Conservation (phyloP, 805 yeast species). For the Starmerella riodocensis region DNA sequence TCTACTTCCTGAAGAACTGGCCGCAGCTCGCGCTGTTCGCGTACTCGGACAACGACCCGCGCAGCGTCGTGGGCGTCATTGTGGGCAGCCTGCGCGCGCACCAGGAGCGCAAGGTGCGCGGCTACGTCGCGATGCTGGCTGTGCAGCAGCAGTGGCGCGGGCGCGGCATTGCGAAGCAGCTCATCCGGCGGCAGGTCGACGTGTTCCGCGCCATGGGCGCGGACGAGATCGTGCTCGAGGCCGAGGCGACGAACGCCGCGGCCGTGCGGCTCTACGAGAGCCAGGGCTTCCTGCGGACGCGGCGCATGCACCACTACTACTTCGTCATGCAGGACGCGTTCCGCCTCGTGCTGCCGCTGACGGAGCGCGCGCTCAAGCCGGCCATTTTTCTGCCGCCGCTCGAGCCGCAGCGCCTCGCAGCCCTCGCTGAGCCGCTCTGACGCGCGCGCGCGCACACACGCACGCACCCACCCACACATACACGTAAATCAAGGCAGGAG, state of each 20-base stretch:
- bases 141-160: slow-evolving; percentile 63
- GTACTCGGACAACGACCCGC: slow-evolving; percentile 27
- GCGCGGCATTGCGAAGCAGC: slow-evolving; percentile 62
- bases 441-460: too few relatives aligned
- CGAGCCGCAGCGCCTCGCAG: not conserved
- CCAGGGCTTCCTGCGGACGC: slow-evolving; percentile 60
- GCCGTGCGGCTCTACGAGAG: slow-evolving; percentile 61
- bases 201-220: slow-evolving; percentile 52
- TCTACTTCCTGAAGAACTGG: slow-evolving; percentile 83
- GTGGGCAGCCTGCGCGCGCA: slow-evolving; percentile 74
- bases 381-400: slow-evolving; percentile 22
- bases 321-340: slow-evolving; percentile 88
- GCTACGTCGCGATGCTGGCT: slow-evolving; percentile 94
- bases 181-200: slow-evolving; percentile 50
- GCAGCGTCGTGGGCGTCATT: slow-evolving; percentile 53
- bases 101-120: slow-evolving; percentile 58
- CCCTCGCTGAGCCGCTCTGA: slow-evolving; percentile 7
- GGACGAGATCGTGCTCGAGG: slow-evolving; percentile 87
- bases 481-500: too few relatives aligned
- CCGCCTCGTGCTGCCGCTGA: slow-evolving; percentile 69
- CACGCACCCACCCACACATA: too few relatives aligned
- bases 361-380: slow-evolving; percentile 38
- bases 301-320: slow-evolving; percentile 75
- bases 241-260: slow-evolving; percentile 68
- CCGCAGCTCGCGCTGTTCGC: slow-evolving; percentile 62